Conservation (phyloP, 768 basidiomycete genomes). For the Amanita muscaria region DNA sequence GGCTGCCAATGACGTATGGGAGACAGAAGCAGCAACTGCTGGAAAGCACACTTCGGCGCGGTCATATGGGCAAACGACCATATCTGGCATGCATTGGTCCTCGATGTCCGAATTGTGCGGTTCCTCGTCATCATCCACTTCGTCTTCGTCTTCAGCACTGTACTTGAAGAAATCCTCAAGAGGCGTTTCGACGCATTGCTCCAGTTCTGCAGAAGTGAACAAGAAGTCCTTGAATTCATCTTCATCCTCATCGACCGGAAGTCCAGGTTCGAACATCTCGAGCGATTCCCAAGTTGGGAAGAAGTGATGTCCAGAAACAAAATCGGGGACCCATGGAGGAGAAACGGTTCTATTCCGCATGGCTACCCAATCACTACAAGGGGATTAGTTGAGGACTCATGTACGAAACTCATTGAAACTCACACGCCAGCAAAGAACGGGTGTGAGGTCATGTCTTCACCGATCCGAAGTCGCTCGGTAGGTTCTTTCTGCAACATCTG, state of each 20-base stretch:
- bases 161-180: neutral
- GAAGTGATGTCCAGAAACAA: constrained; percentile 14
- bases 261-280: constrained; percentile 9
- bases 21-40: neutral
- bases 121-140: neutral
- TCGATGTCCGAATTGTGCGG: neutral
- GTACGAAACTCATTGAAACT: constrained; percentile 6
- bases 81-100: neutral
- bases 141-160: neutral
- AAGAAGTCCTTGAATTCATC: constrained; percentile 16
- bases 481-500: constrained; percentile 24
- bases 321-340: constrained; percentile 19
- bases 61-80: neutral
- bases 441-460: constrained; percentile 21
- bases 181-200: neutral
- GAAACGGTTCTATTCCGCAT: constrained; percentile 16
- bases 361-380: constrained; percentile 19
- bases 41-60: neutral
- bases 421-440: constrained; percentile 24
- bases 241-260: constrained; percentile 9
- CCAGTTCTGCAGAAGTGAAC: constrained; percentile 9
- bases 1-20: neutral
- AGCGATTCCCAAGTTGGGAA: constrained; percentile 4
- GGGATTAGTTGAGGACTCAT: neutral
- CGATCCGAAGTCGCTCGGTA: constrained; percentile 17